These are phyloP conservation scores for Acrodontium crateriforme DNA, from an alignment of 2,329 filamentous ascomycete species.

Conservation along the genomic window DNA sequence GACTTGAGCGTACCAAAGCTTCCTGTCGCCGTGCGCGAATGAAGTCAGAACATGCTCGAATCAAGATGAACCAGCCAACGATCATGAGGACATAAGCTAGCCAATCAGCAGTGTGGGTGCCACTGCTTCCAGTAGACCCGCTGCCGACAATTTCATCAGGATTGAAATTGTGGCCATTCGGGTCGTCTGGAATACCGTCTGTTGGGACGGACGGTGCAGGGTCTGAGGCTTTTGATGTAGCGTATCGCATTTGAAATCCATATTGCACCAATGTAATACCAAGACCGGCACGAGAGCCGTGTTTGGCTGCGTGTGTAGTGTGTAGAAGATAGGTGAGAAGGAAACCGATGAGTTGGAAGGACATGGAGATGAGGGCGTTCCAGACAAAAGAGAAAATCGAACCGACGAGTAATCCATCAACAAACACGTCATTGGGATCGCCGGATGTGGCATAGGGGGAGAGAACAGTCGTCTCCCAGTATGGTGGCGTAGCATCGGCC, in stretches of 20 bases:
- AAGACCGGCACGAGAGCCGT: constrained; percentile 84
- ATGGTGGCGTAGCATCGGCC: constrained; percentile 86
- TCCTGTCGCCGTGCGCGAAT: constrained; percentile 79
- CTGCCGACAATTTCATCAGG: constrained; percentile 48
- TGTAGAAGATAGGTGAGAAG: constrained; percentile 94
- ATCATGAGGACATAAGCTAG: constrained; percentile 90
- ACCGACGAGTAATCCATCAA: constrained; percentile 87
- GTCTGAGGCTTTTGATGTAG: constrained; percentile 21
- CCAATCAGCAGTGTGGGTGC: constrained; percentile 69
- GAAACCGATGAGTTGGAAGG: constrained; percentile 93
- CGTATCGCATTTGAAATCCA: constrained; percentile 79
- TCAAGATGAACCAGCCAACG: constrained; percentile 94
- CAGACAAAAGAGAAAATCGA: constrained; percentile 77
- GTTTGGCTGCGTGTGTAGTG: constrained; percentile 95
- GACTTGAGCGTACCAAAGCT: constrained; percentile 82
- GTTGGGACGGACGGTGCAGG: constrained; percentile 6
- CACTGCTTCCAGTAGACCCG: constrained; percentile 23
- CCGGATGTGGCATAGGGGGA: constrained; percentile 80
- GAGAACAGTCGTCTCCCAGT: constrained; percentile 98
- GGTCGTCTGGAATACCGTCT: constrained; percentile 56
- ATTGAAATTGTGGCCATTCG: constrained; percentile 82
- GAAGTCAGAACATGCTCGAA: constrained; percentile 85
- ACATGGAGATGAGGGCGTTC: constrained; percentile 95
- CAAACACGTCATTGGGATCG: constrained; percentile 84
- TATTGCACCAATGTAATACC: constrained; percentile 94